These are phyloP conservation scores for Botrytis sinoallii DNA, from an alignment of 2,329 filamentous ascomycete genomes.

Conservation along the genomic window DNA sequence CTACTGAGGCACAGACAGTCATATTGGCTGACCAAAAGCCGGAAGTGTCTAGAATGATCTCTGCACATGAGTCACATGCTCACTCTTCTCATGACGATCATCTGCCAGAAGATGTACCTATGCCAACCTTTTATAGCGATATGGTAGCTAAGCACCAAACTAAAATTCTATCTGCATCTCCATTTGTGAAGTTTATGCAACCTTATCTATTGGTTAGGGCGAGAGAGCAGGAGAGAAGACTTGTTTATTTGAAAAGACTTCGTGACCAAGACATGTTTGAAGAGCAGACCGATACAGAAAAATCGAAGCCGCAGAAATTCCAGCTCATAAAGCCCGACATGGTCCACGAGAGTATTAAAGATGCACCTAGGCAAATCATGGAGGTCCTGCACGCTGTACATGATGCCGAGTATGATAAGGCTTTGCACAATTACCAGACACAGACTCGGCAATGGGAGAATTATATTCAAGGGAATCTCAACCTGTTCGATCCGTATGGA, in stretches of 20 bases:
- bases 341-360: constrained; percentile 80
- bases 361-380: constrained; percentile 80
- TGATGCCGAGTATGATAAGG: constrained; percentile 95
- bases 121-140: constrained; percentile 91
- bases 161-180: constrained; percentile 89
- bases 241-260: constrained; percentile 78
- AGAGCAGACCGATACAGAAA: constrained; percentile 56
- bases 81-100: constrained; percentile 49
- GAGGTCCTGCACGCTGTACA: constrained; percentile 94
- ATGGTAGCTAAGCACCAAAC: constrained; percentile 92
- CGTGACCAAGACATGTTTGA: constrained; percentile 70
- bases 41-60: constrained; percentile 31
- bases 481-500: constrained; percentile 89
- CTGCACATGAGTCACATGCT: constrained; percentile 40
- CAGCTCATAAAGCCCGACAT: constrained; percentile 92
- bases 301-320: constrained; percentile 67
- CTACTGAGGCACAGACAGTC: not conserved
- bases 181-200: constrained; percentile 92
- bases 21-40: constrained; percentile 11
- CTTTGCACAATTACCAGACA: constrained; percentile 86
- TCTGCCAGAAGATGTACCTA: constrained; percentile 73
- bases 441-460: constrained; percentile 96
- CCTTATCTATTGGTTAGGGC: constrained; percentile 91
- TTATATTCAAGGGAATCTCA: constrained; percentile 81
- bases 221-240: constrained; percentile 80